Evolutionary conservation across 2,329 filamentous ascomycete species (phyloP).

Genomic region (Claviceps arundinis): DNA sequence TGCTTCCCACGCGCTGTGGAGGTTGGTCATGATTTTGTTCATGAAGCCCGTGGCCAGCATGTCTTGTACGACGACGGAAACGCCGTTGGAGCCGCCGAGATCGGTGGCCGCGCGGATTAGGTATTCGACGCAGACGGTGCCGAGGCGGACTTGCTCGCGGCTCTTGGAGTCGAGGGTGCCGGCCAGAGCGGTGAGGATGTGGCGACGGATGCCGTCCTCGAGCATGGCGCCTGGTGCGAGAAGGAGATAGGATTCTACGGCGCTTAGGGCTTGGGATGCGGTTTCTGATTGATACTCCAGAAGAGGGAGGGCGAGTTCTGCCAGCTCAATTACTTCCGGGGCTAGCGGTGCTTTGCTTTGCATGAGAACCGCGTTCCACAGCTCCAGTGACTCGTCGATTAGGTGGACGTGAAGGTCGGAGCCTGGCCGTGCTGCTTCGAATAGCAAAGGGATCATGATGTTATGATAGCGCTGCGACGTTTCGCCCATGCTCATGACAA

Average conservation of each 20-base stretch:
- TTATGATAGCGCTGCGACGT: conserved; percentile 66
- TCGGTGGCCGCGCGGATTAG: conserved; percentile 50
- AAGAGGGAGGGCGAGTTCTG: conserved; percentile 50
- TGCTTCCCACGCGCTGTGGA: conserved; percentile 58
- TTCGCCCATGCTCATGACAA: conserved; percentile 75
- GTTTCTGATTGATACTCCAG: conserved; percentile 54
- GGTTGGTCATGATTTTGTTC: conserved; percentile 47
- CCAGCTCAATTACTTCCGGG: conserved; percentile 47
- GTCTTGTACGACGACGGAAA: conserved; percentile 51
- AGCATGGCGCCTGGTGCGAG: conserved; percentile 56
- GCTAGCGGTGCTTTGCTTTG: conserved; percentile 51
- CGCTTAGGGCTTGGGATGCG: conserved; percentile 46
- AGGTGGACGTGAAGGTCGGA: conserved; percentile 70
- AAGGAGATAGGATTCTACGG: conserved; percentile 57
- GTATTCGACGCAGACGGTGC: conserved; percentile 49
- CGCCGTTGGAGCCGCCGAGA: conserved; percentile 46
- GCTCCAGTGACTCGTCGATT: conserved; percentile 79
- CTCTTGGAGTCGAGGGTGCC: conserved; percentile 37
- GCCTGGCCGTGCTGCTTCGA: conserved; percentile 61
- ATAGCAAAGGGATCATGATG: conserved; percentile 70
- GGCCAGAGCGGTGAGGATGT: conserved; percentile 34
- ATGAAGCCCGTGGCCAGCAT: conserved; percentile 52
- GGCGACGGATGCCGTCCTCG: conserved; percentile 39
- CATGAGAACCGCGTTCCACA: conserved; percentile 67
- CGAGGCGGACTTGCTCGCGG: conserved; percentile 43